Evolutionary conservation across 73 alveolate genomes (phyloP), one percentile per base, ranked within the genome.

Genomic region (Paramecium octaurelia): DNA sequence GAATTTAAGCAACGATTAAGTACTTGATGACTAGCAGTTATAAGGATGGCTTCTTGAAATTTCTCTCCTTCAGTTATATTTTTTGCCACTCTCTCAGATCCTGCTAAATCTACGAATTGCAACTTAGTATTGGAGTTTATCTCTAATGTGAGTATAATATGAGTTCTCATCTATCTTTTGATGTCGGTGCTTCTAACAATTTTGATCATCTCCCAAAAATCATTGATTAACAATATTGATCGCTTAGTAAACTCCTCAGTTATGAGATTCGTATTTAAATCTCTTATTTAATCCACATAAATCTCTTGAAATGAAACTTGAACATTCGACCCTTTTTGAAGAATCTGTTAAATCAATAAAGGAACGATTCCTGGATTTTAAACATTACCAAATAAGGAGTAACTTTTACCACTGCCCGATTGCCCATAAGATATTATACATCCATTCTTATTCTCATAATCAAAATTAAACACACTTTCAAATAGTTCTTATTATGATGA

Each of bases 41-140:
- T 87, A n/a, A 87, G 36, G 9, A 87, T 87, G 7, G 93, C 54
- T 68, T 87, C 93, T 87, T 87, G 31, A 38, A 64, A 87, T 60
- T 87, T 87, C 24, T 58, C 57, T 20, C 89, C 89, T 87, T 87
- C 93, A 38, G 93, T 87, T 64, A 87, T 54, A 38, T 77, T 59
- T 59, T 87, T 87, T 10, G 93, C 93, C 21, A 87, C 86, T 87
- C 93, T 87, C 42, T 87, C 93, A 20, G 93, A 87, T 14, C 93
- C 93, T 64, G 93, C 93, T 34, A 87, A 87, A 68, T 87, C 93
- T 23, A 87, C 89, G 68, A 87, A 87, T 87, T 87, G 38, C 11
- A 87, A 14, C 54, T 68, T 44, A 87, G 42, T 46, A 38, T 59
- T 10, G 24, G 69, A 6, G 57, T 87, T 64, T 8, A 87, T 16